phyloP scores from a whole-genome alignment of 148 eudicot species.

The Chenopodium formosanum region DNA sequence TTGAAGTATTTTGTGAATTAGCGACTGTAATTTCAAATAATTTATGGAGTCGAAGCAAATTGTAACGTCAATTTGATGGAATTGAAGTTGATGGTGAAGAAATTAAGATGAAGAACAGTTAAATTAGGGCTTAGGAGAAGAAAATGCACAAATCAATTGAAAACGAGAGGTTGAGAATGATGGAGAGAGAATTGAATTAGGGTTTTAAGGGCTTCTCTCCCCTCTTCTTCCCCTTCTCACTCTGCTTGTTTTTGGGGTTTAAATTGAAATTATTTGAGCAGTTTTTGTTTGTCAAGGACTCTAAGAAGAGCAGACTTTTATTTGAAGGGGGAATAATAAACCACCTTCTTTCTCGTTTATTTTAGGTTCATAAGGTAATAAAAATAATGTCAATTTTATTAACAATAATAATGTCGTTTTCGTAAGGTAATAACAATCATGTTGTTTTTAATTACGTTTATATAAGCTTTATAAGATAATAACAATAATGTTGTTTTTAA shows the following conservation, averaged over 20 bases:
- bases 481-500: too few species aligned
- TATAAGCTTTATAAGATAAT: too few species aligned
- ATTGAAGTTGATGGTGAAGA: neutral
- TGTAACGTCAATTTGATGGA: neutral
- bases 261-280: neutral
- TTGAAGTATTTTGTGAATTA: neutral
- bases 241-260: neutral
- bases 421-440: too few species aligned
- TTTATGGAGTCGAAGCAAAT: neutral
- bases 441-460: too few species aligned
- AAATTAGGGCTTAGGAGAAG: conserved; percentile 26
- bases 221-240: neutral
- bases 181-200: conserved; percentile 17
- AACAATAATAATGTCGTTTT: too few species aligned
- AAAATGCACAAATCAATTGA: conserved; percentile 23
- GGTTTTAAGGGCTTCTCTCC: conserved; percentile 19
- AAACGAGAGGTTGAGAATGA: neutral
- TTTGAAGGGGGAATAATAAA: too few species aligned
- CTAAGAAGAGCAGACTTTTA: neutral
- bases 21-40: neutral
- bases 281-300: neutral
- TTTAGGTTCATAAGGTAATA: too few species aligned
- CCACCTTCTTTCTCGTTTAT: too few species aligned
- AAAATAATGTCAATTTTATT: too few species aligned
- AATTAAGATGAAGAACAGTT: conserved; percentile 7